Conservation (phyloP, 2,329 filamentous ascomycete genomes). For the Nigrospora sphaerica region DNA sequence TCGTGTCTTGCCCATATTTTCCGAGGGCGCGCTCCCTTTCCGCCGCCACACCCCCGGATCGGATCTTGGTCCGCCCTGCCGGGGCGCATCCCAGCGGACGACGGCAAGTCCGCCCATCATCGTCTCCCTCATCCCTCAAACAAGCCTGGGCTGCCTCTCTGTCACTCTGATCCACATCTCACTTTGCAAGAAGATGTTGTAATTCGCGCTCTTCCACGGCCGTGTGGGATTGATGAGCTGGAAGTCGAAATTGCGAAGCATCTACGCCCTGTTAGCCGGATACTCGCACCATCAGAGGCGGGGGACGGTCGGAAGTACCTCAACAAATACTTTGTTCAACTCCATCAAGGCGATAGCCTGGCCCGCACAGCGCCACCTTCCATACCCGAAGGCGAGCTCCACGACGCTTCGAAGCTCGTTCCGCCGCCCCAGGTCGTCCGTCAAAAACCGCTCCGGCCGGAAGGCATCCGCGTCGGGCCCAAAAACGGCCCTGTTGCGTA, state of each 20-base stretch:
- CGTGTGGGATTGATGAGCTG: background rate
- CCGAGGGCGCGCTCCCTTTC: no score
- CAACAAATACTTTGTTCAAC: background rate
- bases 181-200: conserved; percentile 1
- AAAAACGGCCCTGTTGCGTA: background rate
- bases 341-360: background rate
- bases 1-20: no score
- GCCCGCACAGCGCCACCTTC: conserved; percentile 1
- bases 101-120: no score
- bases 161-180: conserved; percentile 1
- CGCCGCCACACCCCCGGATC: no score
- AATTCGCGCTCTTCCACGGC: background rate
- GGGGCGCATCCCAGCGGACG: no score
- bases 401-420: background rate
- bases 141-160: background rate
- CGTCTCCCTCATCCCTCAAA: no score
- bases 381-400: conserved; percentile 1
- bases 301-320: background rate
- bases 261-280: background rate
- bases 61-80: no score
- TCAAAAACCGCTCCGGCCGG: background rate
- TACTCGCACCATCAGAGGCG: background rate
- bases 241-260: conserved; percentile 1
- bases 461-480: background rate
- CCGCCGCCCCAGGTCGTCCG: background rate